Evolutionary conservation across 1,284 basidiomycete genomes (phyloP), one percentile per base, ranked within the genome.

Genomic region (Ustilago tritici): DNA sequence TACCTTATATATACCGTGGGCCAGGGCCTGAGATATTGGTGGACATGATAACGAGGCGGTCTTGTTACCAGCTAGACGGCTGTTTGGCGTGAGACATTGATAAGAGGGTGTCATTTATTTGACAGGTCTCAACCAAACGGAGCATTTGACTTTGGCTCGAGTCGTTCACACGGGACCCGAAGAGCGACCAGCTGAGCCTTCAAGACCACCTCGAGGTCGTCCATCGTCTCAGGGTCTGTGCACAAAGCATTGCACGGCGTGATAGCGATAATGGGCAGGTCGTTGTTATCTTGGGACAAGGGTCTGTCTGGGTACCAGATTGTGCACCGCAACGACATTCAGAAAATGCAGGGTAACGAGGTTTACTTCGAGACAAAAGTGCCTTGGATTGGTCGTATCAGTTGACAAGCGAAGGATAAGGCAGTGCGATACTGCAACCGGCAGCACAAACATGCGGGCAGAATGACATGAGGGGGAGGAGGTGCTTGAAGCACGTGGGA

Each of bases 271-370:
- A 23, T 54, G 32, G 0, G 34, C 52, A 31, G 34, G 32, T 17
- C 36, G 34, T 17, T 54, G 34, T 54, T 38, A 35, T 23, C 34
- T 38, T 17, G 52, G 34, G 52, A 54, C 5, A 9, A 54, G 52
- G 52, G 52, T 54, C 52, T 36, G 14, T 23, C 52, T 36, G 14
- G 35, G 15, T 31, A 15, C 17, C n/a, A 34, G 10, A 35, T 15
- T 15, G 12, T 35, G 28, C 14, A 34, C 50, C 9, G 31, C 47
- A 32, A 23, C 47, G 31, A 2, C 47, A 31, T 32, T 23, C 34
- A 54, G 52, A 36, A 54, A 54, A 36, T 54, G 52, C 52, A 34
- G 52, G 52, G 34, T 54, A 54, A 54, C 19, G 52, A 34, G 34
- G 8, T 19, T n/a, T 36, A 4, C 23, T 36, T 32, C 23, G 0